Evolutionary conservation across 2,329 filamentous ascomycete species (phyloP).

Genomic region (Exophiala sideris): DNA sequence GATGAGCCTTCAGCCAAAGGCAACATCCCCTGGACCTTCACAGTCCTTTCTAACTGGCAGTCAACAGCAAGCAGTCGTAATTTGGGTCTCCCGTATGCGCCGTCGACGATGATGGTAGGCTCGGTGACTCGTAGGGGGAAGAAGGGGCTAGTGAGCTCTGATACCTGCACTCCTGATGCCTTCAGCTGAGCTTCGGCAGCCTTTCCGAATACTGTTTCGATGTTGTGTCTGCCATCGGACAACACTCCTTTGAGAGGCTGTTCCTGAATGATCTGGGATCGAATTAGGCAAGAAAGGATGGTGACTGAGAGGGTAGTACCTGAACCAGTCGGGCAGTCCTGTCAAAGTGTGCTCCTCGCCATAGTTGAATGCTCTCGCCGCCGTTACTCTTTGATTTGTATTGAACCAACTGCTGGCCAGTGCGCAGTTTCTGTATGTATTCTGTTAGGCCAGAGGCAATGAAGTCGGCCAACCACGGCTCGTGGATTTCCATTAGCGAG

Average conservation of each 20-base stretch:
- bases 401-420: neutral
- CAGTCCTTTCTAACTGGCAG: neutral
- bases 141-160: neutral
- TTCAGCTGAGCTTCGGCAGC: neutral
- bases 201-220: constrained; percentile 7
- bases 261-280: neutral
- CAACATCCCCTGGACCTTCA: neutral
- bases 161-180: neutral
- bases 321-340: neutral
- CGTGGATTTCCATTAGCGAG: constrained; percentile 4
- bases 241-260: constrained; percentile 1
- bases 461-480: constrained; percentile 14
- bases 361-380: neutral
- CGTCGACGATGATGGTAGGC: constrained; percentile 3
- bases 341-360: neutral
- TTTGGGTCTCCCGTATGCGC: constrained; percentile 3
- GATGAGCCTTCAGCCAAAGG: neutral
- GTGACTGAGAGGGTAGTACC: neutral
- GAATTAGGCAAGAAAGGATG: neutral
- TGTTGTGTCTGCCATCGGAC: constrained; percentile 10
- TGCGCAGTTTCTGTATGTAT: constrained; percentile 1
- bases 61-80: neutral
- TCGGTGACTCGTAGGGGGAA: constrained; percentile 4
- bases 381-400: neutral
- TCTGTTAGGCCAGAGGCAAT: constrained; percentile 2